Conservation (phyloP, 306 rosid genomes). For the Gleditsia sinensis region DNA sequence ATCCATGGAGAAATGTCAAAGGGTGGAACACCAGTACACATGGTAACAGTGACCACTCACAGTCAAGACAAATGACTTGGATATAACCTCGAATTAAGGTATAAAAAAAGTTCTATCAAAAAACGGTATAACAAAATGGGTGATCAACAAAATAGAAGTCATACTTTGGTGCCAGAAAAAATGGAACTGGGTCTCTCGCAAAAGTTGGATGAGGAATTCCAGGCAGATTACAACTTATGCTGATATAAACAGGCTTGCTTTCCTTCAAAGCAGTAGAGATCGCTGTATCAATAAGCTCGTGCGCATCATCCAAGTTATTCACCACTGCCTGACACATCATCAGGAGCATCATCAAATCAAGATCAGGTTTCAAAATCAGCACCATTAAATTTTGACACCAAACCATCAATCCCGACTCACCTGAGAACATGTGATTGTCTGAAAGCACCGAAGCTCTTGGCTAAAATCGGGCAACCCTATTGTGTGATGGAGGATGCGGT, state of each 20-base stretch:
- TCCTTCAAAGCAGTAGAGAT: conserved; percentile 62
- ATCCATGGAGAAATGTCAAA: too few species aligned
- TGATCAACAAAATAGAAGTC: neutral
- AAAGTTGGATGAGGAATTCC: conserved; percentile 58
- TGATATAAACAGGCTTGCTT: conserved; percentile 61
- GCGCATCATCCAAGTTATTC: conserved; percentile 59
- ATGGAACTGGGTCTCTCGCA: conserved; percentile 58
- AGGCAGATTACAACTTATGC: conserved; percentile 54
- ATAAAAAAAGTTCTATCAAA: too few species aligned
- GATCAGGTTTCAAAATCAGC: neutral
- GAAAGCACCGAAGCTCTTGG: conserved; percentile 66
- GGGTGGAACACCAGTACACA: too few species aligned
- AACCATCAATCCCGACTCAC: conserved; percentile 17
- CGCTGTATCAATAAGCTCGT: conserved; percentile 56
- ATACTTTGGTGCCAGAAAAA: conserved; percentile 52
- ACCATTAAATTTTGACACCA: neutral
- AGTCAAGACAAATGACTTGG: too few species aligned
- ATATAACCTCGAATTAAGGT: too few species aligned
- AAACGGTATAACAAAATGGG: too few species aligned
- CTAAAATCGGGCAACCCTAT: conserved; percentile 63
- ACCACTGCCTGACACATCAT: conserved; percentile 53
- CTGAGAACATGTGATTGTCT: conserved; percentile 58
- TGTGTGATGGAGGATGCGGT: conserved; percentile 66
- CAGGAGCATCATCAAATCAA: neutral
- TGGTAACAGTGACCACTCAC: too few species aligned